Base-by-base conservation (phyloP, 2,329 filamentous ascomycete genomes). In the Plectosphaerella cucumerina region DNA sequence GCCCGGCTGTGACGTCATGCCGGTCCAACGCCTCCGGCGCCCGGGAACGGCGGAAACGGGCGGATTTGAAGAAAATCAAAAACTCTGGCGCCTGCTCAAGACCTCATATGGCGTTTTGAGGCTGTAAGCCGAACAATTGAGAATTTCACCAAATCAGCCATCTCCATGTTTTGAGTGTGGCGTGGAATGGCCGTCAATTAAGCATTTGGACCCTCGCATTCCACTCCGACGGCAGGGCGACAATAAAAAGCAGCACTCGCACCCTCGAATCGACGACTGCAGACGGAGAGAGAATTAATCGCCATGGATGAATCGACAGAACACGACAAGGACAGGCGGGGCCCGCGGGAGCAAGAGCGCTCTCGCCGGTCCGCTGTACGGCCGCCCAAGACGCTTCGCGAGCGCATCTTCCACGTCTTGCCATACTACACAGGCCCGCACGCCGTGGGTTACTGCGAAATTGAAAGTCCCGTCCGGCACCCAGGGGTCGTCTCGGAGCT, bases 361-460 rank as follows among this genome's bases (percentile, higher is more conserved):
- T 49, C 45, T 22, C 50, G 48, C 9, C 49, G 55, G 33, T 54
- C 62, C 5, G 60, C 62, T 4, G 55, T 63, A 5, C 58, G 54
- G 12, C 66, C 66, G 17, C 58, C 56, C 15, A 65, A 62, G 42
- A 61, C 64, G 8, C 49, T 69, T 41, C 63, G 67, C 44, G 72
- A 75, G 50, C 59, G 59, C n/a, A 58, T 73, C 45, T 62, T 73
- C 35, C 70, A 74, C 59, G 59, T 65, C 4, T 80, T 89, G 47
- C 85, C 85, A 4, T 62, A 73, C 14, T 86, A 86, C 60, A 76
- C 78, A 1, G 85, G 86, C 1, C 82, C 82, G 0, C 86, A 87
- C 64, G 77, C 77, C 55, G 85, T 90, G 39, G 85, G 86, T 22
- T 86, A 82, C 12, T 75, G 87, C 62, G 84, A 88, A 58, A 72